Conservation (phyloP, 495 filamentous ascomycete species). For the Aspergillus ellipticus region DNA sequence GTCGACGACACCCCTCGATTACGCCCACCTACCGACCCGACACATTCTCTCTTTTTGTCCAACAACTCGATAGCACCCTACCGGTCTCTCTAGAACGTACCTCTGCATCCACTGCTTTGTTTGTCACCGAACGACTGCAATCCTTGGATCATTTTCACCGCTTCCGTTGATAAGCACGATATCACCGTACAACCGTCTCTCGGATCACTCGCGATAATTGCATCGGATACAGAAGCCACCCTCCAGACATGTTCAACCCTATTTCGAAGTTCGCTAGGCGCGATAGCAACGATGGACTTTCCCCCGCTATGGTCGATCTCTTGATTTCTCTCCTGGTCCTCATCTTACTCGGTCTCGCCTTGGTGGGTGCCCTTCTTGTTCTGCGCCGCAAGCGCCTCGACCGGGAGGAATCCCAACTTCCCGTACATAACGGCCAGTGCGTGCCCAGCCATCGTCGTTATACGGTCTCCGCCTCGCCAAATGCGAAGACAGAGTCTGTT, state of each 20-base stretch:
- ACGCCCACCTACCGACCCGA: conserved; percentile 16
- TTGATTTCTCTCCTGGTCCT: conserved; percentile 78
- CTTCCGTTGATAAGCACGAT: background rate
- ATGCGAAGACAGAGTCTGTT: conserved; percentile 58
- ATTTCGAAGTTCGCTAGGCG: conserved; percentile 50
- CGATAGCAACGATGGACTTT: conserved; percentile 40
- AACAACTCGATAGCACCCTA: conserved; percentile 3
- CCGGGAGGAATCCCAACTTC: conserved; percentile 49
- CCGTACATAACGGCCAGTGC: conserved; percentile 56
- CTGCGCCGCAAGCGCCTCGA: conserved; percentile 62
- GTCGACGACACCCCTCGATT: conserved; percentile 1
- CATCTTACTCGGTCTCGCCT: conserved; percentile 60
- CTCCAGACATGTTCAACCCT: conserved; percentile 40
- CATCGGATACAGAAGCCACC: conserved; percentile 14
- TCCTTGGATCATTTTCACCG: conserved; percentile 10
- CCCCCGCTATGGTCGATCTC: conserved; percentile 62
- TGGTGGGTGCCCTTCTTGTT: conserved; percentile 63
- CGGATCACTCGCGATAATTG: conserved; percentile 9
- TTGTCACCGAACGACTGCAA: conserved; percentile 10
- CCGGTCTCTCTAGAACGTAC: background rate
- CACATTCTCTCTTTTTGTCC: conserved; percentile 17
- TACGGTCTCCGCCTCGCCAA: conserved; percentile 56
- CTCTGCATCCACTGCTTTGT: background rate
- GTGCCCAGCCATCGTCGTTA: conserved; percentile 62
- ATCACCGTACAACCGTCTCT: background rate